phyloP scores from a whole-genome alignment of 768 basidiomycete genomes.

The Naganishia kalamii region DNA sequence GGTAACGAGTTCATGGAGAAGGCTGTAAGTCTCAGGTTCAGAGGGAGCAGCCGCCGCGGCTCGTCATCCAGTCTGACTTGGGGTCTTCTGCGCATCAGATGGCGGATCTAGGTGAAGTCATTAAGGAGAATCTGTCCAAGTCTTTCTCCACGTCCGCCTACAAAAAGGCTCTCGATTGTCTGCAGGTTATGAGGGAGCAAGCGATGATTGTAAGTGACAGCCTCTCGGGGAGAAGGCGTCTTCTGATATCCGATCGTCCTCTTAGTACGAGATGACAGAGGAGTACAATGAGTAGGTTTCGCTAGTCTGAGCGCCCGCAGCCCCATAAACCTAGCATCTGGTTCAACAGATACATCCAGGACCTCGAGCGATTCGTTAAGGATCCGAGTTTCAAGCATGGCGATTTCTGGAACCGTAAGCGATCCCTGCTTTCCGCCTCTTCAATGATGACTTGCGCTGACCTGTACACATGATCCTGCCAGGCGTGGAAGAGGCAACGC shows the following conservation, averaged over 20 bases:
- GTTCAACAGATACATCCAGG: slow-evolving; percentile 27
- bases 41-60: neutral
- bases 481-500: slow-evolving; percentile 37
- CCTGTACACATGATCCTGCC: neutral
- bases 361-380: slow-evolving; percentile 32
- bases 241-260: neutral
- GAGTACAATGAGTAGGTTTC: slow-evolving; percentile 38
- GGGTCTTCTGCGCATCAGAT: too few relatives aligned
- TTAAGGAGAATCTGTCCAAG: slow-evolving; percentile 61
- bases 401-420: slow-evolving; percentile 43
- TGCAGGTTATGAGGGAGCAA: slow-evolving; percentile 61
- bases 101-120: slow-evolving; percentile 64
- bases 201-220: slow-evolving; percentile 56
- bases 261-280: slow-evolving; percentile 40
- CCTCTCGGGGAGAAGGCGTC: too few relatives aligned
- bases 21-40: slow-evolving; percentile 53
- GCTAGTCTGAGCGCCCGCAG: neutral
- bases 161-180: slow-evolving; percentile 66
- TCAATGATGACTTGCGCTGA: neutral
- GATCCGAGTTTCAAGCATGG: slow-evolving; percentile 37
- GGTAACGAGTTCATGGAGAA: slow-evolving; percentile 71
- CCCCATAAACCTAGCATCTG: neutral
- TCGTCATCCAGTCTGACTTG: neutral
- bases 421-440: neutral
- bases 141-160: slow-evolving; percentile 67